Conservation (phyloP, 2,329 filamentous ascomycete species). For the Sporothrix sp. region DNA sequence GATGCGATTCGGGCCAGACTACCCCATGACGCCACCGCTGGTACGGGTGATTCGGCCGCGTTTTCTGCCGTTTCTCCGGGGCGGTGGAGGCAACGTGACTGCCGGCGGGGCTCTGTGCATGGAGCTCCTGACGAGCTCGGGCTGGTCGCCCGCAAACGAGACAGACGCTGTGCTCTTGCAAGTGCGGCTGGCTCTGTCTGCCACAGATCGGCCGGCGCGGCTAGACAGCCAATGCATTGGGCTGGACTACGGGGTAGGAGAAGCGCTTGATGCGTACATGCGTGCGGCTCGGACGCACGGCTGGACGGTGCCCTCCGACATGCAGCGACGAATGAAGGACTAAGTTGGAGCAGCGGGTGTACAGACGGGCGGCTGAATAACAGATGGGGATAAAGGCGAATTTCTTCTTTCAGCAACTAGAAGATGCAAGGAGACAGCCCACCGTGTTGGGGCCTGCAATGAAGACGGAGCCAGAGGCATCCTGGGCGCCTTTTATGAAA, state of each 20-base stretch:
- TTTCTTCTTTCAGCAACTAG: background rate
- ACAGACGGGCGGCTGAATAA: too few relatives aligned
- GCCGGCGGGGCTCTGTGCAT: conserved; percentile 74
- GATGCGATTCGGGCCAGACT: conserved; percentile 67
- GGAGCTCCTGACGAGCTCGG: conserved; percentile 72
- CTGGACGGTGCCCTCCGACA: conserved; percentile 39
- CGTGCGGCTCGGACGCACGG: conserved; percentile 60
- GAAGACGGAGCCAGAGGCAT: conserved; percentile 38
- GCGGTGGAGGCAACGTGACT: conserved; percentile 82
- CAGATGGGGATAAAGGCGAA: too few relatives aligned
- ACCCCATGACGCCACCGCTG: conserved; percentile 72
- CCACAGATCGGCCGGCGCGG: conserved; percentile 64
- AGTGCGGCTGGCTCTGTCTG: conserved; percentile 66
- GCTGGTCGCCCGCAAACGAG: conserved; percentile 64
- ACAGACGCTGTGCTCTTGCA: conserved; percentile 76
- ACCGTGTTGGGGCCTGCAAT: conserved; percentile 36
- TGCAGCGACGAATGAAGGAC: background rate
- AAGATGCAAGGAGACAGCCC: background rate
- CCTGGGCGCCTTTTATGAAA: conserved; percentile 36
- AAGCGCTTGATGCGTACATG: conserved; percentile 65
- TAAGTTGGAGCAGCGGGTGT: too few relatives aligned
- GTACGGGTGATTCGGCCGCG: conserved; percentile 73
- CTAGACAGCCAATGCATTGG: conserved; percentile 29
- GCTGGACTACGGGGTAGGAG: conserved; percentile 53
- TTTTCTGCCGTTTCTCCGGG: conserved; percentile 59